Base-by-base conservation (phyloP, 2,329 filamentous ascomycete genomes). In the Chaetothyriales sp. region DNA sequence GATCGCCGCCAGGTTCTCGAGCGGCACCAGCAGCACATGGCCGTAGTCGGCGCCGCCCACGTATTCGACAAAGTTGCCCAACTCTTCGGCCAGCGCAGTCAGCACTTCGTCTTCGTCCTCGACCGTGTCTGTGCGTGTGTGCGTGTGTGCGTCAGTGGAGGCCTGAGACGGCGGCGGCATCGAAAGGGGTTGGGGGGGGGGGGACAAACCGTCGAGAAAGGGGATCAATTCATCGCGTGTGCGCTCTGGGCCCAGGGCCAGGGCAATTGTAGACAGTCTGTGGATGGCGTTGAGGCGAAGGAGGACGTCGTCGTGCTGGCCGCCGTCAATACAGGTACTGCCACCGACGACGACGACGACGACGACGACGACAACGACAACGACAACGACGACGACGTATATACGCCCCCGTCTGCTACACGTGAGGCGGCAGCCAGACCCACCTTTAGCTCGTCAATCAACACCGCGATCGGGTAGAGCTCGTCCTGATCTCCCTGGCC, bases 401-500 rank as follows among this genome's bases (percentile, higher is more conserved):
- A 25, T 25, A 25, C 6, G 3, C 22, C 22, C 22, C 22, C 22
- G 45, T 43, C 46, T 44, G 51, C 29, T 18, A 51, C 3, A 29
- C 48, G 46, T 25, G 46, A 45, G 18, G 33, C 44, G 29, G 18
- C 58, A 61, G 58, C 61, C 58, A 54, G 60, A 65, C 71, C 65
- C 80, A 95, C 89, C 87, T 95, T 98, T 67, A 98, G 80, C 81
- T 98, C 92, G 72, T 98, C 92, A 73, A 98, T 98, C 73, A 98
- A 83, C 63, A 98, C 92, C 67, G 94, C 92, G 77, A 98, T 98
- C 70, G 92, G 92, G 73, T 97, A 98, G 66, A 98, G 89, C 83
- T 97, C 94, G 75, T 98, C 92, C 71, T 85, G 94, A 76, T 90
- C 82, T 73, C 84, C 86, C 70, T 83, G 79, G 73, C 84, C 85